Conservation (phyloP, 2,329 filamentous ascomycete species). For the Cordyceps pruinosa region DNA sequence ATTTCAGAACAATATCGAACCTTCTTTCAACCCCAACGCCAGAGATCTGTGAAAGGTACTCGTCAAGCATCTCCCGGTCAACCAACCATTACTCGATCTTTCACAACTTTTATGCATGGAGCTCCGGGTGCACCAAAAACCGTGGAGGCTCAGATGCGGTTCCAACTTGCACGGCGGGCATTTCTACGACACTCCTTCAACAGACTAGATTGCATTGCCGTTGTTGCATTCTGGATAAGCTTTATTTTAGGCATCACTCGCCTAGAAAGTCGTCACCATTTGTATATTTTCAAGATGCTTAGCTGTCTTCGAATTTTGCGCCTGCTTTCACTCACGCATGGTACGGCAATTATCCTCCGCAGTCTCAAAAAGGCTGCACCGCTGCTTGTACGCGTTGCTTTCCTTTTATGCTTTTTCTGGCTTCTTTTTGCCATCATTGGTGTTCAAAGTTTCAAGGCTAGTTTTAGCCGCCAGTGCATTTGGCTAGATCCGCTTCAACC, state of each 20-base stretch:
- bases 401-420: slow-evolving; percentile 96
- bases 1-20: slow-evolving; percentile 68
- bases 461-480: slow-evolving; percentile 67
- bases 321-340: slow-evolving; percentile 84
- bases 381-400: slow-evolving; percentile 83
- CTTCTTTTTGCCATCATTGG: slow-evolving; percentile 93
- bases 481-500: slow-evolving; percentile 62
- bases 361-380: slow-evolving; percentile 95
- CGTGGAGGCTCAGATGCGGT: slow-evolving; percentile 70
- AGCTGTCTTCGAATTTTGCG: slow-evolving; percentile 90
- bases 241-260: slow-evolving; percentile 66
- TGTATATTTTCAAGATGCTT: slow-evolving; percentile 94
- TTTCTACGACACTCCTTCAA: slow-evolving; percentile 96
- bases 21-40: slow-evolving; percentile 75
- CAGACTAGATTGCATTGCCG: slow-evolving; percentile 86
- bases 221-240: slow-evolving; percentile 91
- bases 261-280: slow-evolving; percentile 60
- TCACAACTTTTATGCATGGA: slow-evolving; percentile 70
- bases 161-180: slow-evolving; percentile 80
- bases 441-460: slow-evolving; percentile 91
- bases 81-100: slow-evolving; percentile 65
- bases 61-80: slow-evolving; percentile 43
- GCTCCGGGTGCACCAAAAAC: slow-evolving; percentile 51
- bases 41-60: slow-evolving; percentile 55
- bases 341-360: slow-evolving; percentile 87